Evolutionary conservation across 2,329 filamentous ascomycete genomes (phyloP).

Genomic region (Salinomyces thailandicus): DNA sequence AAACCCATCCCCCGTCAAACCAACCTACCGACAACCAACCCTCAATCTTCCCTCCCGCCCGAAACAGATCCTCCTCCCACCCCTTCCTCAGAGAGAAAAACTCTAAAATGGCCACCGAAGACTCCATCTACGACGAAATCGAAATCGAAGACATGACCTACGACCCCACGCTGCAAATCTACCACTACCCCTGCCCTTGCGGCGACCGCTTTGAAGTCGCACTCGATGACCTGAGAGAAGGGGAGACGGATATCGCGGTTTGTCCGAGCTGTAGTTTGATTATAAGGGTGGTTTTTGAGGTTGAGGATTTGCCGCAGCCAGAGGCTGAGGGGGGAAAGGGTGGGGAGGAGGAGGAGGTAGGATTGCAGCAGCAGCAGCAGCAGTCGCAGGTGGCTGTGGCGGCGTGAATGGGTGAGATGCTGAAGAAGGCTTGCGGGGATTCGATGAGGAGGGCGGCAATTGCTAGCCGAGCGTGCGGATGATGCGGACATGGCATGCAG

Average conservation of each 20-base stretch:
- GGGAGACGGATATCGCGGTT: conserved; percentile 77
- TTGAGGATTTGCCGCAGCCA: conserved; percentile 44
- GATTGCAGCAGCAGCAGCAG: conserved; percentile 2
- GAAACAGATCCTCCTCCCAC: neutral
- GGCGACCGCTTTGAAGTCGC: conserved; percentile 92
- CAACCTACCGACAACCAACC: too few species aligned
- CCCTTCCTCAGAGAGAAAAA: neutral
- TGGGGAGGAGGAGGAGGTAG: conserved; percentile 5
- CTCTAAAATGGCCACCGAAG: conserved; percentile 11
- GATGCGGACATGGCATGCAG: too few species aligned
- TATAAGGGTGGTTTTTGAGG: conserved; percentile 88
- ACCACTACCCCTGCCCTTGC: conserved; percentile 93
- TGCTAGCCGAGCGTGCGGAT: too few species aligned
- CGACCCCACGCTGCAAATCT: conserved; percentile 71
- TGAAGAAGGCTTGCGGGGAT: too few species aligned
- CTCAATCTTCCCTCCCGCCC: neutral
- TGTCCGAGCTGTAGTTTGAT: conserved; percentile 96
- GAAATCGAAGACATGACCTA: conserved; percentile 98
- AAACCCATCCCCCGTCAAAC: too few species aligned
- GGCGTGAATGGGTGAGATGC: neutral
- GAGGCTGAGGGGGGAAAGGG: conserved; percentile 17
- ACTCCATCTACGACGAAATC: conserved; percentile 81
- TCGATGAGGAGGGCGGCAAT: neutral
- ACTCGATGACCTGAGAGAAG: conserved; percentile 73
- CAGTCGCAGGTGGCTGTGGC: conserved; percentile 13